Base-by-base conservation (phyloP, 176 grass and related monocot genomes). In the Raddia distichophylla region DNA sequence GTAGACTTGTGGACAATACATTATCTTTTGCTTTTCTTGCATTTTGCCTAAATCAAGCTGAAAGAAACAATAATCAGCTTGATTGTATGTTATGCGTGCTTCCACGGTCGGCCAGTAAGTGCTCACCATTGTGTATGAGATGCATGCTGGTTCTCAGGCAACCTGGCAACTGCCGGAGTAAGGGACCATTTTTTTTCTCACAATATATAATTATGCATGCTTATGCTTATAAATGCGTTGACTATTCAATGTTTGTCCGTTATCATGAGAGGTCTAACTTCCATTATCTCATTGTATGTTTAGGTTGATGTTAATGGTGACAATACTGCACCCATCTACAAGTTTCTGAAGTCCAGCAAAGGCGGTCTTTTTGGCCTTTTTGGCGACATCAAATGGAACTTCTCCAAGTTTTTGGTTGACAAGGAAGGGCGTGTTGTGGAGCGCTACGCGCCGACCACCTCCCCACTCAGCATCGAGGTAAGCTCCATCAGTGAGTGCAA, bases 381-480 rank as follows among this genome's bases (percentile, higher is more conserved):
- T n/a, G 89, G 92, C 15, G 79, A 82, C 60, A 97, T 97, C 59
- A 97, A 94, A 54, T 97, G 94, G 94, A 97, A 97, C 85, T 97
- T 97, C 85, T 76, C 94, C 1, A 97, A 94, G 80, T 97, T 97
- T 73, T 87, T 97, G 83, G 87, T 92, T 13, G 89, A 97, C 80
- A 94, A 94, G 84, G 91, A 94, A 22, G 94, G 94, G 10, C 56
- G 17, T 67, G 91, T 97, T 10, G 85, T 97, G 67, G 91, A 97
- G 69, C 94, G 94, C 40, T 97, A 97, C 13, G 87, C 94, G 37
- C 94, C 94, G 2, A 97, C 91, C 58, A 97, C 91, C 42, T 92
- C 94, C 22, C 91, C 94, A 7, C 82, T 97, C 59, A 97, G 91
- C 86, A 90, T 97, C 8, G 89, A 97, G 89, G 91, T 94, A 89